Evolutionary conservation across 2,329 filamentous ascomycete genomes (phyloP), one percentile per base, ranked within the genome.

Genomic region (Hymenoscyphus fraxineus): DNA sequence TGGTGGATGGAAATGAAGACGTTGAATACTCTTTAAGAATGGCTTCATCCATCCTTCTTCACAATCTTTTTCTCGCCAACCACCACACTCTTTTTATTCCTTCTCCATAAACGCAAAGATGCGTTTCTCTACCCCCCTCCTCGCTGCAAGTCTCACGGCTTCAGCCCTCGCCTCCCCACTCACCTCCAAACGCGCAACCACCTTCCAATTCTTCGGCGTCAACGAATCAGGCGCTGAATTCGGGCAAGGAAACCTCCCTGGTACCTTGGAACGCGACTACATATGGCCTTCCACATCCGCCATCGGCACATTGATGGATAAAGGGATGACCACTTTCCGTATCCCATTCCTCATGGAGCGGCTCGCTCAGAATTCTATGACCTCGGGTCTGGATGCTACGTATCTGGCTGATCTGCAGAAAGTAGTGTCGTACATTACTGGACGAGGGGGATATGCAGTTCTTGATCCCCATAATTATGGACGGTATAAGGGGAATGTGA

Each of bases 181-280:
- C 13, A 57, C 54, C 15, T 35, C 54, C 3, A 57, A 32, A 57
- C 32, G 59, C 56, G 44, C 60, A 15, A 65, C 62, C 31, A 59
- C 55, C 35, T 64, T 64, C 16, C 57, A 51, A 51, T 64, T 64
- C 59, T 57, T 57, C 31, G 68, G 68, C 55, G 71, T 69, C 44
- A 72, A 71, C 58, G 73, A 87, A 72, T 82, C 84, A 19, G 86
- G 85, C 12, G 85, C 85, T 54, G 87, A 90, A 69, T 89, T 89
- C 65, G 86, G 86, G 44, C 78, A 82, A 64, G 76, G 72, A 27
- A 80, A 78, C 60, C 77, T 87, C 41, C 86, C 86, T 1, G 86
- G 86, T 13, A 32, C 62, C 19, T 6, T 64, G 65, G 38, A 67
- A 19, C 87, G 79, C 61, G 84, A 89, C 69, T 89, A 82, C 71